Base-by-base conservation (phyloP, 176 grass and related monocot species). In the Stipa capillata region DNA sequence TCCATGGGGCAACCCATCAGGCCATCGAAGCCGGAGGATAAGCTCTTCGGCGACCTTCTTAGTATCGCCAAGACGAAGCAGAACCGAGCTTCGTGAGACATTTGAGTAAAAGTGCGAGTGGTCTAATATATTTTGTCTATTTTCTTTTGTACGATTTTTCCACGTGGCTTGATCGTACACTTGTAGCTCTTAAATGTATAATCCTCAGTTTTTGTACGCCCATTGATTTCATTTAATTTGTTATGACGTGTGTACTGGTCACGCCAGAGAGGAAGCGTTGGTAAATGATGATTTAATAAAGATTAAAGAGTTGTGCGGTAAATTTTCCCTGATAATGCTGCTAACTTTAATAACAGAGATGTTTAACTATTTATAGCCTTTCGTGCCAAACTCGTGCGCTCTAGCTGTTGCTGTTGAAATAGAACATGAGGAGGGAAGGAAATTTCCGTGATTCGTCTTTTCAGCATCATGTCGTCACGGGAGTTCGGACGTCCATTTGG, bases 31-130 rank as follows among this genome's bases (percentile, higher is more conserved):
- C 87, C 87, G 0, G 94, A 94, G 77, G 91, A 97, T 78, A 97
- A 92, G 35, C 83, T 97, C 67, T 97, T 97, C 1, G 89, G 94
- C 32, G 94, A 97, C 71, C 94, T 97, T 50, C 79, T 97, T n/a
- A 94, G 76, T 43, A 86, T 97, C n/a, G 94, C 94, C 60, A 97
- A 94, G 80, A 89, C 88, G 41, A 97, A 91, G 82, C 88, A 69
- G 65, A 89, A 62, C 28, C 90, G 84, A 59, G 65, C 81, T 66
- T 83, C 77, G 75, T 58, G 68, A 79, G n/a, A 48, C 12, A n/a
- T 70, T 51, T 1, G 33, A 64, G 53, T 32, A 33, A 20, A 53
- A 71, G 12, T 62, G 21, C 55, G 47, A 1, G 16, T 8, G 55
- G 37, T 48, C 77, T 63, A 24, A 65, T 81, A 71, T 56, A 50